Evolutionary conservation across 371 early-diverging fungal genomes (phyloP), one percentile per base, ranked within the genome.

Genomic region (Rhizomucor pusillus): DNA sequence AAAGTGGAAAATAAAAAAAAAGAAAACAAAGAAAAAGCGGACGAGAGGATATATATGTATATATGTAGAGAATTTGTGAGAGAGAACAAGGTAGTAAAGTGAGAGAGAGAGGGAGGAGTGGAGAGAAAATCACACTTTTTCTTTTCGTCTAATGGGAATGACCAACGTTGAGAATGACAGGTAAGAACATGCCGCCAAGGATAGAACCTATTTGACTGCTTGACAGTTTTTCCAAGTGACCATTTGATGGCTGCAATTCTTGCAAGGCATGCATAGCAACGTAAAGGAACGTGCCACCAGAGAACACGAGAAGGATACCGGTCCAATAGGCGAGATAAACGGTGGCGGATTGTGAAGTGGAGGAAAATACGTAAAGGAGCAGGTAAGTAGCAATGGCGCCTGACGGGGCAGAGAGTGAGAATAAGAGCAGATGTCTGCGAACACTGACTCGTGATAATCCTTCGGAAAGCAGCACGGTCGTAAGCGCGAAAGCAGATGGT

Each of bases 401-500:
- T 12, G 91, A 52, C 1, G 98, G 97, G 1, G 95, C 95, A 1
- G 94, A 82, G 5, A 86, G 52, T 1, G 94, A 82, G 63, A 96
- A 96, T n/a, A 88, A 62, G 5, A 88, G 67, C 29, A 97, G 75
- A 65, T 91, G 90, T 29, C 86, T 73, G 12, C 89, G 83, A 14
- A 95, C 82, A 37, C 73, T 73, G 10, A 79, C 67, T 35, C 86
- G 71, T 1, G 86, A 71, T 55, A 81, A 69, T 10, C 93, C 91
- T 47, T 83, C 86, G 52, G 81, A 80, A 53, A 95, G 71, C 22
- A 97, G 73, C 13, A 91, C 87, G 1, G 94, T 90, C 12, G 90
- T 80, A 10, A 95, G 79, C 0, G 94, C 97, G 74, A 97, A 93
- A 0, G 97, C 92, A 1, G 93, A 86, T 3, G 98, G 97, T 1